A percentile compares a stretch with the other conserved stretches of the same genome.
These are phyloP conservation scores for Falciphora oryzae DNA, from an alignment of 2,329 filamentous ascomycete species.

Conservation along the genomic window DNA sequence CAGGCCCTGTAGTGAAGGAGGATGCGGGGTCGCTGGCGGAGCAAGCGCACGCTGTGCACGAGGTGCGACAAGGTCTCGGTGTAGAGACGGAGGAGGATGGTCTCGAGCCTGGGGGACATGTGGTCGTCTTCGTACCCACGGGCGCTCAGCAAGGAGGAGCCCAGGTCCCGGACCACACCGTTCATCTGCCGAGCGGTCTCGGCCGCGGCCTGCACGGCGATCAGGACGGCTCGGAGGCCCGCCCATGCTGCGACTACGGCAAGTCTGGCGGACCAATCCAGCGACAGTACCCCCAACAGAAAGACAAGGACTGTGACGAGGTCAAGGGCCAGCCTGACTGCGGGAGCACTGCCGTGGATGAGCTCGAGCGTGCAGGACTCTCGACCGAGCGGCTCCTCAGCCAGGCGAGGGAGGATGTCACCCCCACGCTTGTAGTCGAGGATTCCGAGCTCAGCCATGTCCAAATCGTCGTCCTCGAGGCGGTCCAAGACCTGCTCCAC, in stretches of 20 bases:
- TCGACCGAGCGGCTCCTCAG: neutral
- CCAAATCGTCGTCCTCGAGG: neutral
- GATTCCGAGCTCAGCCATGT: constrained; percentile 3
- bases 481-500: constrained; percentile 2
- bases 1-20: neutral
- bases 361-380: neutral
- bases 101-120: neutral
- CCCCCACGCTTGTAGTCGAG: neutral
- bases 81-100: neutral
- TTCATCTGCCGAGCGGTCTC: constrained; percentile 1
- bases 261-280: neutral
- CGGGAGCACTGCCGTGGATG: neutral
- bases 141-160: neutral
- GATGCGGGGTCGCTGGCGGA: neutral
- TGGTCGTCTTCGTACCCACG: neutral
- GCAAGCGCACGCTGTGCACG: neutral
- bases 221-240: neutral
- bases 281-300: neutral
- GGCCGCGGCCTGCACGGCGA: neutral
- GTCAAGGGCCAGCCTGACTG: neutral
- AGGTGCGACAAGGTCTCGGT: neutral
- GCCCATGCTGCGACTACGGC: neutral
- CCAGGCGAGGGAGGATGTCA: neutral
- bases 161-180: neutral
- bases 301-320: neutral